Base-by-base conservation (phyloP, 2,329 filamentous ascomycete genomes). In the Sordariomycetes sp. region DNA sequence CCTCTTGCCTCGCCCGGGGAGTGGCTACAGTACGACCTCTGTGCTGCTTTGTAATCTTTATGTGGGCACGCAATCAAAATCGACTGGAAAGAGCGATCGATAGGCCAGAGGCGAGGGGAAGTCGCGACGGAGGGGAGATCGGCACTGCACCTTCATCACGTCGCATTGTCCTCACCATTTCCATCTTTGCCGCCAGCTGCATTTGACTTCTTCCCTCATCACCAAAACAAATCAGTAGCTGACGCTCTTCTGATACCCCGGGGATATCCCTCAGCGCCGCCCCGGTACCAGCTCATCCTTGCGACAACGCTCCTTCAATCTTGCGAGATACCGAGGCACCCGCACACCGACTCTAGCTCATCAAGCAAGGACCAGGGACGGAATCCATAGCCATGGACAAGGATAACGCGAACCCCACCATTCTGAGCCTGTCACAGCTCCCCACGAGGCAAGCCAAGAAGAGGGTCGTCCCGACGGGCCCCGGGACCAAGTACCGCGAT, bases 401-500 rank as follows among this genome's bases (percentile, higher is more conserved):
- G 53, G 81, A 86, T 63, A 96, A 96, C 72, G 90, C 88, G 62
- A 97, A 99, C 74, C 94, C 94, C 57, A 95, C 89, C 62, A 91
- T 99, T 67, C 76, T 97, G 65, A 95, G 86, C 72, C 81, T 84
- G 56, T 89, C 89, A 51, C 89, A 97, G 72, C 82, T 99, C 55
- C 91, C 94, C 52, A 94, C 89, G 34, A 85, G 91, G 62, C 76
- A 78, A 64, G 74, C 80, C 64, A 50, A 35, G 45, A 75, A 73
- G 62, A 74, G 74, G 61, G 69, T 70, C 35, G 70, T 72, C 59
- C 77, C 74, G 61, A 71, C 65, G 39, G 75, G 73, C 1, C 71
- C 74, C 12, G 76, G 78, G 59, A 72, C 72, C 24, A 74, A 71
- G 61, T 78, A 77, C 60, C 71, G 74, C 61, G 65, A 71, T 58